These are phyloP conservation scores for Neckera pumila DNA, from an alignment of 225 moss, liverwort and hornwort genomes.

Conservation along the genomic window DNA sequence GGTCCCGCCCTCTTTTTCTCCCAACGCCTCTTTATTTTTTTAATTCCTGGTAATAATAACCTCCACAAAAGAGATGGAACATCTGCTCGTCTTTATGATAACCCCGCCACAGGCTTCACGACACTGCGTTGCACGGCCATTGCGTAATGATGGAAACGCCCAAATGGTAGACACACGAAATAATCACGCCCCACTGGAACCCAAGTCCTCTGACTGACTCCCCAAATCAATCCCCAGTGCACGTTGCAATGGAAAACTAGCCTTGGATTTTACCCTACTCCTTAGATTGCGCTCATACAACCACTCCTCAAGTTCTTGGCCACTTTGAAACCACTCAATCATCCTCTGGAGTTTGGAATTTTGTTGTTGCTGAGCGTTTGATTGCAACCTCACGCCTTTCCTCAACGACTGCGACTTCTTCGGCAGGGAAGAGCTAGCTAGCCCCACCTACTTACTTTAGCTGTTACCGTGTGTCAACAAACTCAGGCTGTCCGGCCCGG, in stretches of 20 bases:
- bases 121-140: slow-evolving; percentile 1
- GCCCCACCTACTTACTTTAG: slow-evolving; percentile 24
- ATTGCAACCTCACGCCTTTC: neutral
- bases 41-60: neutral
- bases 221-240: neutral
- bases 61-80: neutral
- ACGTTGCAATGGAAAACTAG: neutral
- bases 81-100: neutral
- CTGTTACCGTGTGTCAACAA: slow-evolving; percentile 18
- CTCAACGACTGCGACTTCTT: neutral
- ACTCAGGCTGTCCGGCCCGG: slow-evolving; percentile 19
- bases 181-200: neutral
- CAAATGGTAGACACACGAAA: neutral
- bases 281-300: slow-evolving; percentile 6
- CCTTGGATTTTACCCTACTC: slow-evolving; percentile 1
- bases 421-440: neutral
- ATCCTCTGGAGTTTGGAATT: neutral
- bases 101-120: neutral
- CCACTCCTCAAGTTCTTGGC: neutral
- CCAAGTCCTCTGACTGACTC: neutral
- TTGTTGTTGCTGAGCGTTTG: neutral
- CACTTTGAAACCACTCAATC: neutral
- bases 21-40: neutral
- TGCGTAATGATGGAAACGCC: slow-evolving; percentile 14
- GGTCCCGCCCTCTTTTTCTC: neutral